Evolutionary conservation across 2,329 filamentous ascomycete genomes (phyloP).

Genomic region (Coniella lustricola): DNA sequence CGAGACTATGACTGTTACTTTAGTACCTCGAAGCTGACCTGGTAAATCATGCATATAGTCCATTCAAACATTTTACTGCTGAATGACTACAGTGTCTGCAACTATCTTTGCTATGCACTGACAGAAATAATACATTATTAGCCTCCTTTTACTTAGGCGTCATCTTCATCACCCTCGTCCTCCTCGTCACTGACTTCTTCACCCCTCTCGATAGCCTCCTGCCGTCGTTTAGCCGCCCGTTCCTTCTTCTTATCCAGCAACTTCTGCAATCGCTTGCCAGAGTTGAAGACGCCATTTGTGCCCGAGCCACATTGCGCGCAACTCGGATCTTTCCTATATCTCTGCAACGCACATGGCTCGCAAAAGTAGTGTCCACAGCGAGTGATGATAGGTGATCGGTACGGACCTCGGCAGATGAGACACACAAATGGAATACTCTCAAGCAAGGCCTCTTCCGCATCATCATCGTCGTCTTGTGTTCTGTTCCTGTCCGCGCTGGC

Average conservation of each 20-base stretch:
- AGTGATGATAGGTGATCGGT: constrained; percentile 75
- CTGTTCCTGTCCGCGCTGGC: constrained; percentile 48
- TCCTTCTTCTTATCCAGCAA: constrained; percentile 68
- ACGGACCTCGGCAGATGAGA: constrained; percentile 74
- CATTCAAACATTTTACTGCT: no score
- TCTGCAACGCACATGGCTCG: constrained; percentile 75
- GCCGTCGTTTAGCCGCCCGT: constrained; percentile 50
- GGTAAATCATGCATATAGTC: no score
- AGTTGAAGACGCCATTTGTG: constrained; percentile 85
- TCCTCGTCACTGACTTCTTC: constrained; percentile 43
- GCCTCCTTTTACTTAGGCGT: no score
- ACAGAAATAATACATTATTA: no score
- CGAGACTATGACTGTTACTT: no score
- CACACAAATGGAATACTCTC: constrained; percentile 86
- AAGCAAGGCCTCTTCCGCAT: constrained; percentile 63
- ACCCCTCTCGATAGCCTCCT: constrained; percentile 43
- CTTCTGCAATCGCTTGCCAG: constrained; percentile 74
- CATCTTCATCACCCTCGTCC: no score
- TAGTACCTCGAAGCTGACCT: no score
- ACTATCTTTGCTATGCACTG: no score
- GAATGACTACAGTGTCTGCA: no score
- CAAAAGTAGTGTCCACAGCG: constrained; percentile 97
- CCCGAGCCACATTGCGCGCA: constrained; percentile 81
- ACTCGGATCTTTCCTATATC: constrained; percentile 79
- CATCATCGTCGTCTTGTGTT: constrained; percentile 28